Evolutionary conservation across 345 rosid genomes (phyloP).

Genomic region (Atalantia buxifolia): DNA sequence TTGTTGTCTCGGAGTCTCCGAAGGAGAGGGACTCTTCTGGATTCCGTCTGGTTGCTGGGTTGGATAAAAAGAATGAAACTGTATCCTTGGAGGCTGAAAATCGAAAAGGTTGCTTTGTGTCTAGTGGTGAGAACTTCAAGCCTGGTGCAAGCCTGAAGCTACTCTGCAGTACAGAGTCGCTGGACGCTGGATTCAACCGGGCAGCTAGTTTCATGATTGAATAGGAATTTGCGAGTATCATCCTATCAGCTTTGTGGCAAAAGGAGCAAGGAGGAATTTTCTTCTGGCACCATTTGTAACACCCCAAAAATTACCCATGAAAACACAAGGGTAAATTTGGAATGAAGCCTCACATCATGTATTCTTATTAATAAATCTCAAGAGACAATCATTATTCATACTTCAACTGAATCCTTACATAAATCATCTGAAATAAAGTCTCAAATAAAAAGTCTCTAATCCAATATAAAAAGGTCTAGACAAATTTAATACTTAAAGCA

Average conservation of each 20-base stretch:
- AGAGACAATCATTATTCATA: no score
- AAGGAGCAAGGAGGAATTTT: conserved; percentile 54
- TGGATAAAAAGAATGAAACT: conserved; percentile 51
- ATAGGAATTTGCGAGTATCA: conserved; percentile 52
- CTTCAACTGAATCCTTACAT: no score
- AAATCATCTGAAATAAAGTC: no score
- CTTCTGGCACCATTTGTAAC: conserved; percentile 71
- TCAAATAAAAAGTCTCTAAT: no score
- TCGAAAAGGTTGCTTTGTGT: conserved; percentile 54
- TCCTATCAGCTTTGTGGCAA: conserved; percentile 77
- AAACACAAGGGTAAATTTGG: no score
- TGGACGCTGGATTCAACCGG: conserved; percentile 24
- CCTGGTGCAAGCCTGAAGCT: conserved; percentile 7
- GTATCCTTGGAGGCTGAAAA: conserved; percentile 53
- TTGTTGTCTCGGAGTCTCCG: conserved; percentile 37
- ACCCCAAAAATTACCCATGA: no score
- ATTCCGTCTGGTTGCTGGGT: conserved; percentile 55
- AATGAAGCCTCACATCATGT: no score
- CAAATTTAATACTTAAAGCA: no score
- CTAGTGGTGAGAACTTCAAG: conserved; percentile 32
- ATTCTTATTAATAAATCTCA: no score
- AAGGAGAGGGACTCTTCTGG: conserved; percentile 18
- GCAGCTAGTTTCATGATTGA: conserved; percentile 58
- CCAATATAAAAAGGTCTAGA: no score
- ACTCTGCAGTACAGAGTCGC: conserved; percentile 40